A percentile compares a stretch with the other conserved stretches of the same genome.
Evolutionary conservation across 2,329 filamentous ascomycete species (phyloP).

Genomic region (Aspergillus sp.): DNA sequence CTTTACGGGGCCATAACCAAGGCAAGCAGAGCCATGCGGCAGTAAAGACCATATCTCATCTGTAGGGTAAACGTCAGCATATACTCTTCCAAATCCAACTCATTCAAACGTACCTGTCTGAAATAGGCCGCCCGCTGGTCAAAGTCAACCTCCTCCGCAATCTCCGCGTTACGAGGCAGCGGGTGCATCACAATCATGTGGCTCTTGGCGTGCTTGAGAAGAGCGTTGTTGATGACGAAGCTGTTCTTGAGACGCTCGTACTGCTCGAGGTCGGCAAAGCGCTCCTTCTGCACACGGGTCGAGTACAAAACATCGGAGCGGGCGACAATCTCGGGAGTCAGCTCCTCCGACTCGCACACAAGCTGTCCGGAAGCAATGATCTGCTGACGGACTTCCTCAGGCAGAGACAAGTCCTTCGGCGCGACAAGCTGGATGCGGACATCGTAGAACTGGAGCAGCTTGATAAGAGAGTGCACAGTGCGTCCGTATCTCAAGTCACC

Average conservation of each 20-base stretch:
- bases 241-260: constrained; percentile 86
- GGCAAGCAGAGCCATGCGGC: constrained; percentile 93
- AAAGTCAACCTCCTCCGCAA: constrained; percentile 94
- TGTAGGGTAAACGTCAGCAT: constrained; percentile 47
- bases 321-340: constrained; percentile 83
- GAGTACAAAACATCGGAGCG: constrained; percentile 92
- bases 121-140: constrained; percentile 97
- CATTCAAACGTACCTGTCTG: constrained; percentile 73
- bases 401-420: constrained; percentile 72
- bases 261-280: constrained; percentile 73
- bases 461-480: constrained; percentile 90
- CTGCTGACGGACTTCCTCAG: constrained; percentile 66
- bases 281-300: constrained; percentile 93
- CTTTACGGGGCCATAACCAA: constrained; percentile 68
- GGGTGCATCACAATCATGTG: constrained; percentile 96
- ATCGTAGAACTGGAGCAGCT: constrained; percentile 92
- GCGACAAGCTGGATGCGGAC: constrained; percentile 89
- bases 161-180: constrained; percentile 86
- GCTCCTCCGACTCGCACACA: constrained; percentile 65
- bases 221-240: constrained; percentile 85
- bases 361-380: constrained; percentile 73
- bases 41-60: constrained; percentile 98
- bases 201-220: constrained; percentile 84
- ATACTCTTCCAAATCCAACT: background rate
- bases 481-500: constrained; percentile 91